Evolutionary conservation across 177 flowering plant genomes (phyloP).

Genomic region (Tripterygium wilfordii): DNA sequence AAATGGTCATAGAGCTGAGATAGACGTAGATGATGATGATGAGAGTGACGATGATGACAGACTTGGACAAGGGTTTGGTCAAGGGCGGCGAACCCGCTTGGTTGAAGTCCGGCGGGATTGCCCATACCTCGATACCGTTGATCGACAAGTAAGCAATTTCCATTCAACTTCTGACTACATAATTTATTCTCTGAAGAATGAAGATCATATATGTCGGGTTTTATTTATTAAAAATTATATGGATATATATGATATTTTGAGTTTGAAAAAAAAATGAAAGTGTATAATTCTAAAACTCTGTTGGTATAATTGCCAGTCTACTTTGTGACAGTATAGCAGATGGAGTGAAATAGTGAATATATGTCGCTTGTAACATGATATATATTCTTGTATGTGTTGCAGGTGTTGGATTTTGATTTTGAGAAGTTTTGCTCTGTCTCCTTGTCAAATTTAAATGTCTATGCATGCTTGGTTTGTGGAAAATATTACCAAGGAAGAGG

Average conservation of each 20-base stretch:
- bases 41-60: slow-evolving; percentile 37
- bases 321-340: no score
- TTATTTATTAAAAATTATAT: not conserved
- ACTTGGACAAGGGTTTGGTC: slow-evolving; percentile 8
- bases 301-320: no score
- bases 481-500: slow-evolving; percentile 99
- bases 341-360: no score
- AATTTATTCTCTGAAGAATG: no score
- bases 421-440: slow-evolving; percentile 98
- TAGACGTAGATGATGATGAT: slow-evolving; percentile 19
- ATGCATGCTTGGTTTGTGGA: slow-evolving; percentile 97
- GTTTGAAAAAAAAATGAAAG: no score
- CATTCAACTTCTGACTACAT: no score
- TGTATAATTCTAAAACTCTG: no score
- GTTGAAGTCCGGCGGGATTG: slow-evolving; percentile 80
- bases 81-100: slow-evolving; percentile 33
- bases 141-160: slow-evolving; percentile 78
- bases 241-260: not conserved
- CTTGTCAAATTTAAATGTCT: slow-evolving; percentile 92
- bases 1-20: no score
- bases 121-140: slow-evolving; percentile 96
- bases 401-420: slow-evolving; percentile 98
- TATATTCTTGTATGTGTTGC: no score
- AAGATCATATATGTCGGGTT: no score
- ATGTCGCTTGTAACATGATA: no score